Base-by-base conservation (phyloP, 2,329 filamentous ascomycete genomes). In the Atkinsonella texensis region DNA sequence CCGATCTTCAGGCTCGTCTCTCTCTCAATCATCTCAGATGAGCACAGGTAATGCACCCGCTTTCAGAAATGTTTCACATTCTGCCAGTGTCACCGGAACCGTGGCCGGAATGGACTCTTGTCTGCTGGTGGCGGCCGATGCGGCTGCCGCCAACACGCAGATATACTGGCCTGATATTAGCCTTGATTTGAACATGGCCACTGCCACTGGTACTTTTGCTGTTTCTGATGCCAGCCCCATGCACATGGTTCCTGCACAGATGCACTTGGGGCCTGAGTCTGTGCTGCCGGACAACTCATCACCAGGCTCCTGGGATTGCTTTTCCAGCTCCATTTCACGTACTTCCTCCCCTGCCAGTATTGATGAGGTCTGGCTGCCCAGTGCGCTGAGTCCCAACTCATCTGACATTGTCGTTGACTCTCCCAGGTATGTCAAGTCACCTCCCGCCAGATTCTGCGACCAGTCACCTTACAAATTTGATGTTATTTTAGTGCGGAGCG, bases 211-310 rank as follows among this genome's bases (percentile, higher is more conserved):
- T 71, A 54, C 65, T 61, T 62, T 78, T 69, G 60, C 64, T 61
- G 55, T 71, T 53, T 59, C 69, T 52, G 70, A 74, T 54, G 56
- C 75, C 52, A 62, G 60, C 59, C 66, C 69, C 48, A 66, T 79
- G 60, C 76, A 80, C 56, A 74, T 81, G 62, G 73, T 79, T 60
- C 77, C 78, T 49, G 68, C 73, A 49, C 75, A 80, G 57, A 75
- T 79, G 67, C 72, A 73, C 56, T 64, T 79, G 59, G 74, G 75
- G 59, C 74, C 74, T 63, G 75, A 79, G 56, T 62, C 72, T 44
- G 70, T 68, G 56, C 60, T 78, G 53, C 62, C 70, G 47, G 72
- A 71, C 55, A 68, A 71, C 57, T 79, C 77, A 28, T 77, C 77
- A 11, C 69, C 71, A 48, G 69, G 72, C 52, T 73, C 75, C 11